Base-by-base conservation (phyloP, 2,329 filamentous ascomycete genomes). In the Ophiostoma novo-ulmi region DNA sequence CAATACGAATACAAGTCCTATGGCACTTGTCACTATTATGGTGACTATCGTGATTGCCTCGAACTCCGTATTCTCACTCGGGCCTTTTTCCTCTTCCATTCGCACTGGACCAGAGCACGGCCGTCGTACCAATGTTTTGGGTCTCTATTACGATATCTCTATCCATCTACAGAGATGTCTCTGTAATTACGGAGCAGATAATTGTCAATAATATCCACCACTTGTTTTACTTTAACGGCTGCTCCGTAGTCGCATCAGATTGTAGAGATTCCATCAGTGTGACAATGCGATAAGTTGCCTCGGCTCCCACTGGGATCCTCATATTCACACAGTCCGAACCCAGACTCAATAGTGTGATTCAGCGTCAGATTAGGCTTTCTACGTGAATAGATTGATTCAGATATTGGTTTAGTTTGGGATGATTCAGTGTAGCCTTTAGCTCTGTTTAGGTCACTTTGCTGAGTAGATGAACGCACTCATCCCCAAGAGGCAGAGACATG, bases 121-220 rank as follows among this genome's bases (percentile, higher is more conserved):
- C 63, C 63, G 63, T 63, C 63, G 36, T 39, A 65, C 63, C 63
- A 65, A 20, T 65, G 63, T 39, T 65, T 65, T 65, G 63, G 63
- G 58, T 35, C 11, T 55, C 48, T 22, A 10, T 7, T 31, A 31
- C 31, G 31, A 31, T 58, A 26, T 26, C n/a, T 58, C 52, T 48
- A 48, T 48, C 11, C 44, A 8, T n/a, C 39, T 44, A 44, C 14
- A 13, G 4, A 44, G 11, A 22, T 20, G 22, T 55, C 5, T 7
- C 22, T 55, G 14, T 48, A 20, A 26, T 26, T 58, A 58, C 11
- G 26, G 11, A 7, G 39, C 8, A 41, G 17, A 58, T 26, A 6
- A 44, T 17, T 44, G 17, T 17, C 41, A 44, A 44, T 55, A 55
- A 55, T 26, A 17, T 1, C 52, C 52, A 22, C n/a, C 14, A 58